Evolutionary conservation across 2,329 filamentous ascomycete species (phyloP).

Genomic region (Venturia aucupariae): DNA sequence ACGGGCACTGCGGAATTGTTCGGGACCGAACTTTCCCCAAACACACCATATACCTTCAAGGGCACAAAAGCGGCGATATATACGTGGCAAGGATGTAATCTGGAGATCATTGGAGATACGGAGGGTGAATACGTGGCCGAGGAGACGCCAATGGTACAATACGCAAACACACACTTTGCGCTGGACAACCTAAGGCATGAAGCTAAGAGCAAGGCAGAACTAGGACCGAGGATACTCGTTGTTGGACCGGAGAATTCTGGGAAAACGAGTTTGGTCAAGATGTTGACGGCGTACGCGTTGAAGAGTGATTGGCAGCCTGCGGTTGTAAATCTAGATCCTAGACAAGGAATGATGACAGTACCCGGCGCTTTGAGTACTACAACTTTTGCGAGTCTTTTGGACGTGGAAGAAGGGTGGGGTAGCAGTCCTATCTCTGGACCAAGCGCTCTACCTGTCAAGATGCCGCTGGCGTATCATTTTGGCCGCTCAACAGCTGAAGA

Average conservation of each 20-base stretch:
- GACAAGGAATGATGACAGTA: conserved; percentile 49
- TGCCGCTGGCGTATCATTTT: conserved; percentile 85
- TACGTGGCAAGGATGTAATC: conserved; percentile 81
- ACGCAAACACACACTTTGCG: conserved; percentile 81
- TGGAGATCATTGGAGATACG: conserved; percentile 68
- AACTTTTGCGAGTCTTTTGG: conserved; percentile 79
- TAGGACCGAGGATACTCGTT: conserved; percentile 73
- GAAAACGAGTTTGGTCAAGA: conserved; percentile 74
- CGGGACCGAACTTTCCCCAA: conserved; percentile 81
- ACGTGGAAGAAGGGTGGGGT: conserved; percentile 76
- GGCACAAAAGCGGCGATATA: conserved; percentile 80
- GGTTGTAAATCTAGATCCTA: conserved; percentile 75
- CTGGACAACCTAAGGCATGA: conserved; percentile 59
- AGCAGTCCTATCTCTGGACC: conserved; percentile 85
- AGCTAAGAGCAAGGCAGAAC: conserved; percentile 17
- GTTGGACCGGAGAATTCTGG: conserved; percentile 70
- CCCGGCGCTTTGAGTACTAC: conserved; percentile 75
- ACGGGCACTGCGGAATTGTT: conserved; percentile 82
- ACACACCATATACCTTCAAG: conserved; percentile 70
- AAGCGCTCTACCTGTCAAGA: conserved; percentile 77
- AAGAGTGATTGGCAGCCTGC: conserved; percentile 65
- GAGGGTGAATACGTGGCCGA: conserved; percentile 61
- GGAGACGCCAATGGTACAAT: conserved; percentile 71
- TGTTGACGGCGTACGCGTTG: conserved; percentile 69
- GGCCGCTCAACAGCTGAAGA: conserved; percentile 66